phyloP scores from a whole-genome alignment of 805 yeast genomes.

The Nakazawaea holstii region DNA sequence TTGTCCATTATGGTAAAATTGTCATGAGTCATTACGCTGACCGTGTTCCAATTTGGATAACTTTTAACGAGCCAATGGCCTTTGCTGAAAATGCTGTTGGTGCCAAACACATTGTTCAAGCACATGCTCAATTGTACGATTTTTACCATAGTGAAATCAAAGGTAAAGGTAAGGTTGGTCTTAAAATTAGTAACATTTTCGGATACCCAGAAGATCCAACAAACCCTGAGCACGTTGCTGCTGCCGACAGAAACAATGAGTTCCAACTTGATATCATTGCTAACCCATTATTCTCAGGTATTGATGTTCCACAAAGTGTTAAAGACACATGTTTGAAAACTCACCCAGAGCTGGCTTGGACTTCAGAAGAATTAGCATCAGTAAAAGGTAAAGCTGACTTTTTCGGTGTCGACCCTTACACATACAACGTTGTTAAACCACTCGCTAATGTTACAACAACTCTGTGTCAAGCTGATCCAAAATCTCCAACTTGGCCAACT shows the following conservation, averaged over 20 bases:
- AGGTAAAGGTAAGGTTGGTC: slow-evolving; percentile 19
- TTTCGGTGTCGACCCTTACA: slow-evolving; percentile 29
- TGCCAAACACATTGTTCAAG: slow-evolving; percentile 19
- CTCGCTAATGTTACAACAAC: slow-evolving; percentile 17
- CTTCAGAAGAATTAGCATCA: slow-evolving; percentile 20
- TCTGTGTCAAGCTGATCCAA: slow-evolving; percentile 19
- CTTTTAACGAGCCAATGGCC: slow-evolving; percentile 27
- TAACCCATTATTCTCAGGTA: slow-evolving; percentile 26
- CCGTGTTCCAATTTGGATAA: slow-evolving; percentile 26
- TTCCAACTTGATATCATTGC: slow-evolving; percentile 22
- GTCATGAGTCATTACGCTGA: slow-evolving; percentile 26
- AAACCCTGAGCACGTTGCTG: slow-evolving; percentile 19
- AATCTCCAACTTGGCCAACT: slow-evolving; percentile 22
- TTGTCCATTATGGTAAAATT: slow-evolving; percentile 26
- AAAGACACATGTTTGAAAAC: slow-evolving; percentile 17
- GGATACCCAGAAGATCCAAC: slow-evolving; percentile 23
- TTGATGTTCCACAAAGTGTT: slow-evolving; percentile 23
- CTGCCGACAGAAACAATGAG: slow-evolving; percentile 23
- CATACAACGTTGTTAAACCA: slow-evolving; percentile 19
- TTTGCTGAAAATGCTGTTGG: slow-evolving; percentile 23
- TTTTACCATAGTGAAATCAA: slow-evolving; percentile 17
- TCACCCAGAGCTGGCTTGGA: slow-evolving; percentile 16
- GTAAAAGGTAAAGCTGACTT: slow-evolving; percentile 24
- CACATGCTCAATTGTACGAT: slow-evolving; percentile 11
- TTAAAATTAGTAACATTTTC: slow-evolving; percentile 24